These are phyloP conservation scores for Amanita inopinata DNA, from an alignment of 768 basidiomycete genomes.

Conservation along the genomic window DNA sequence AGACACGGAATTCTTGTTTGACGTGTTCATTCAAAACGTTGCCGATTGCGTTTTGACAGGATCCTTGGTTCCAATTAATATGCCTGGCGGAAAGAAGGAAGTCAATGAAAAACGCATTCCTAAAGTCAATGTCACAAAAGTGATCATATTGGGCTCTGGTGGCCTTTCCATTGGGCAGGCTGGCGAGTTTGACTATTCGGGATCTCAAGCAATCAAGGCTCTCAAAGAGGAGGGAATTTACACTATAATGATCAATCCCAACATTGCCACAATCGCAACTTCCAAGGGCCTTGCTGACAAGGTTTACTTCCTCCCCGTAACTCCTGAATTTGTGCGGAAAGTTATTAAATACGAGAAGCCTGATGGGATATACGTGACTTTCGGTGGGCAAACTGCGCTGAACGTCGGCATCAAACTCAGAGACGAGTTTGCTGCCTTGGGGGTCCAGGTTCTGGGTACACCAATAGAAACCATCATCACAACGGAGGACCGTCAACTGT, in stretches of 20 bases:
- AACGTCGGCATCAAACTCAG: constrained; percentile 97
- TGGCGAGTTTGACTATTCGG: constrained; percentile 99
- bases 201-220: constrained; percentile 98
- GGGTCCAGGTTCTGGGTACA: constrained; percentile 90
- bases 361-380: constrained; percentile 97
- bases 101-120: constrained; percentile 72
- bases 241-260: constrained; percentile 97
- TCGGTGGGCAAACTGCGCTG: constrained; percentile 95
- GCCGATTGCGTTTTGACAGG: constrained; percentile 58
- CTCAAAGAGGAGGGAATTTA: constrained; percentile 99
- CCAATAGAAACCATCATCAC: constrained; percentile 96
- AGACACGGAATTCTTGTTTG: constrained; percentile 98
- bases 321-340: constrained; percentile 94
- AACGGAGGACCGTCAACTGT: constrained; percentile 93
- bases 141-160: constrained; percentile 94
- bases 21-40: constrained; percentile 90
- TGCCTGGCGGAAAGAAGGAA: constrained; percentile 74
- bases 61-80: constrained; percentile 44
- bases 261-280: constrained; percentile 97
- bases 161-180: constrained; percentile 98
- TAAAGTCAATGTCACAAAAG: constrained; percentile 77
- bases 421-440: constrained; percentile 86
- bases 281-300: constrained; percentile 98
- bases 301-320: constrained; percentile 98
- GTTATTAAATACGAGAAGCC: constrained; percentile 99